Evolutionary conservation across 208 protist genomes (phyloP), one percentile per base, ranked within the genome.

Genomic region (Crithidia expoeki): DNA sequence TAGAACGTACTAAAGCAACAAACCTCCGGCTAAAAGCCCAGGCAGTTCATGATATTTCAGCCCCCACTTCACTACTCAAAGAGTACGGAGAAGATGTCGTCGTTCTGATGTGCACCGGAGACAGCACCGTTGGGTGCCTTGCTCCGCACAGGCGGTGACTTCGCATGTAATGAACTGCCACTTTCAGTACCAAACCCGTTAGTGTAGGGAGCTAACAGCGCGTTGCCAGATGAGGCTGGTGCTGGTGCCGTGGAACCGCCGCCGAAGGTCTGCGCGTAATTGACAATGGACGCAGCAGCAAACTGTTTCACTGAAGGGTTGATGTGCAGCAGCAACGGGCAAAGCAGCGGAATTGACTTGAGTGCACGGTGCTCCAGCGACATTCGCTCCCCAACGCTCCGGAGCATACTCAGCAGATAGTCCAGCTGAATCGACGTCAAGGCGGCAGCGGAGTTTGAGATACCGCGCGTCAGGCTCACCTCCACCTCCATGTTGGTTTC

Each of bases 311-410:
- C 60, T 0, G 74, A 36, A 0, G 11, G 19, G 49, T 71, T 68
- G 2, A 28, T 16, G 61, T 79, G 76, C 17, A 88, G 59, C 21
- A 88, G 65, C 52, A 90, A 70, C 1, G 72, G 76, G 12, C 73
- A 68, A 21, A 90, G 64, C 25, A 84, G 69, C 42, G 85, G 82
- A 21, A 88, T 86, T 0, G 80, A 78, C 17, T 56, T 61, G 1
- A 62, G 47, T 7, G 85, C 82, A 33, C 69, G 64, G 65, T 90
- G 82, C 33, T 86, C 79, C 9, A 52, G 56, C 12, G 76, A 51
- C 62, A 89, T 74, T 7, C 42, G 42, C 23, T 75, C 65, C 33
- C 73, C 47, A 9, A 86, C 44, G 30, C 46, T 42, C 19, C 80
- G 72, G 28, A 89, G 65, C 46, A 86, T 27, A 1, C 38, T 10